Evolutionary conservation across 148 eudicot genomes (phyloP), one percentile per base, ranked within the genome.

Genomic region (Dianthus caryophyllus): DNA sequence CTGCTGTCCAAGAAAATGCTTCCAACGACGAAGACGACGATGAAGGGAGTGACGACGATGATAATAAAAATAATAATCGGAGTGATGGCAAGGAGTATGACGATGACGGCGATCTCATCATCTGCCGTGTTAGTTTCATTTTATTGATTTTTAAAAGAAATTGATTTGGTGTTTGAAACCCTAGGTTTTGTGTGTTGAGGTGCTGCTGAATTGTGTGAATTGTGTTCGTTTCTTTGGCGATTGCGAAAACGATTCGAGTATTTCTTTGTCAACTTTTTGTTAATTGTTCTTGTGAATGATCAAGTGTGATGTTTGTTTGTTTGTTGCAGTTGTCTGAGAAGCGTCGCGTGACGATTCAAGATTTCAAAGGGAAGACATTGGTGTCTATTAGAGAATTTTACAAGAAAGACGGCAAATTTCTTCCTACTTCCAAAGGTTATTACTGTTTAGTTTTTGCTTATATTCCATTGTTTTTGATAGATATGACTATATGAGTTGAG

Each of bases 301-400:
- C 7, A 12, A 17, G 14, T 29, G n/a, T 13, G 43, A 30, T 4
- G 47, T 9, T 41, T 54, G 2, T 70, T 76, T 58, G 64, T n/a
- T 58, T 52, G 14, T 26, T 36, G 80, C 73, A 94, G 98, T 63
- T 90, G 30, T 82, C 96, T 1, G 80, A 74, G 29, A 94, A 80
- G 83, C 85, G 97, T 68, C 83, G 86, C 75, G 98, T 94, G 78
- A 90, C 97, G 0, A 44, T 90, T 59, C 82, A 88, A 57, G 92
- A 94, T 47, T 94, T 90, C 62, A 86, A 66, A 73, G 98, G 98
- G 59, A 94, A 74, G 76, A 88, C 90, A 16, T 80, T 88, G 81
- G 86, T 94, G 66, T 94, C 98, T 14, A 83, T 94, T 2, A 80
- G 98, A 82, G 98, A 94, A 76, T 94, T 79, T 77, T 94, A 86